Evolutionary conservation across 2,329 filamentous ascomycete species (phyloP), one percentile per base, ranked within the genome.

Genomic region (Fusarium sp.): DNA sequence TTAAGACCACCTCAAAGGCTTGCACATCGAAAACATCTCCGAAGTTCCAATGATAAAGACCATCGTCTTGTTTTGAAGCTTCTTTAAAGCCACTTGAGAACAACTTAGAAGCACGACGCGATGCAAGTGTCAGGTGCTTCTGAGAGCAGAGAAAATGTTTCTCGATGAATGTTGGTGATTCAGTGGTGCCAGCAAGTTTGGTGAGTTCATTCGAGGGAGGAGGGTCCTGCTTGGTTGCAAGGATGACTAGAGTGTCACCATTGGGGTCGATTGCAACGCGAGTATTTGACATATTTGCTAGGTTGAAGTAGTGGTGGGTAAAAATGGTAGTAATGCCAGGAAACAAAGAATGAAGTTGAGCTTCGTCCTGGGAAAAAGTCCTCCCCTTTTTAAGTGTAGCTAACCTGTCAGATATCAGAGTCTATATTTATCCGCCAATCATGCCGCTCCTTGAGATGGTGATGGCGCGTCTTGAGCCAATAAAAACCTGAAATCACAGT

Each of bases 11-110:
- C 2, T 46, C 33, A 6, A 65, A 35, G 2, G 62, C 47, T 35
- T 37, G 4, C 2, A 21, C 4, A 7, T 53, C 18, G 7, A 65
- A 63, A 8, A 33, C 23, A 11, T 33, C 23, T 0, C 33, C 35
- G 9, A 65, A 54, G 1, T 44, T 54, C 63, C 63, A 65, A 21
- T 64, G 37, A 37, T 64, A 33, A 23, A 64, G 23, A 11, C 60
- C 54, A 25, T 65, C 60, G 1, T 46, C n/a, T 6, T 54, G n/a
- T 18, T 53, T 65, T 1, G 54, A 50, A 9, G 60, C 43, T 37
- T 64, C 60, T 23, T 60, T 60, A 6, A 64, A 64, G 43, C 6
- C 2, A 8, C 60, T 60, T 2, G 43, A 49, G 19, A 64, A 60
- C 2, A 60, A 2, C 19, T 40, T 64, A 4, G 46, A 28, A 11